phyloP scores from a whole-genome alignment of 176 grass and related monocot species.

The Triticum urartu region DNA sequence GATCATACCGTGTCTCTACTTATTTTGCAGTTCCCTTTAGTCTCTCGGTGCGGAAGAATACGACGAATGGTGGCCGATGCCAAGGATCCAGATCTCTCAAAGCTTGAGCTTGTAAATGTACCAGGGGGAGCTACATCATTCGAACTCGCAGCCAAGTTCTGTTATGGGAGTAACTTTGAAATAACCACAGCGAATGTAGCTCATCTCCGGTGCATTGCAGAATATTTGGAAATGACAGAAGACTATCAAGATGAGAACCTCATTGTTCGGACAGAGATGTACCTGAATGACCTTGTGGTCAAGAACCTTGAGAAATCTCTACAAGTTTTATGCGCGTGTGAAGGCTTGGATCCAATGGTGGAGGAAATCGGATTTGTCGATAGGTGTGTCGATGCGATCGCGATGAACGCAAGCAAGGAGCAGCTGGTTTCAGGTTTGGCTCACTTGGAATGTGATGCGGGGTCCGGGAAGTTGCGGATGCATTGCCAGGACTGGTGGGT shows the following conservation, averaged over 20 bases:
- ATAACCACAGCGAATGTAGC: constrained; percentile 66
- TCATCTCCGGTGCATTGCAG: constrained; percentile 64
- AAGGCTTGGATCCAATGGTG: constrained; percentile 51
- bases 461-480: constrained; percentile 39
- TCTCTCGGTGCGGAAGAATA: constrained; percentile 61
- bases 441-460: constrained; percentile 48
- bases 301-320: constrained; percentile 63
- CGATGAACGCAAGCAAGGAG: constrained; percentile 62
- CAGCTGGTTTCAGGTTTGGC: constrained; percentile 49
- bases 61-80: constrained; percentile 40
- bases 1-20: background rate
- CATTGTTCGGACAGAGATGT: constrained; percentile 58
- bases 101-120: constrained; percentile 62
- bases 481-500: constrained; percentile 81
- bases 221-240: constrained; percentile 90
- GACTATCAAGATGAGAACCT: constrained; percentile 70
- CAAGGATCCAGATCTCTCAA: constrained; percentile 39
- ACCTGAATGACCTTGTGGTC: constrained; percentile 56
- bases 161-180: constrained; percentile 76
- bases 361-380: constrained; percentile 63
- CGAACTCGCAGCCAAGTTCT: constrained; percentile 74
- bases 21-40: constrained; percentile 62
- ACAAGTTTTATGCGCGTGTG: constrained; percentile 60
- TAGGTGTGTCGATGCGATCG: constrained; percentile 71
- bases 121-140: constrained; percentile 75